phyloP scores from a whole-genome alignment of 768 basidiomycete genomes.

The Tricholoma bakamatsutake region DNA sequence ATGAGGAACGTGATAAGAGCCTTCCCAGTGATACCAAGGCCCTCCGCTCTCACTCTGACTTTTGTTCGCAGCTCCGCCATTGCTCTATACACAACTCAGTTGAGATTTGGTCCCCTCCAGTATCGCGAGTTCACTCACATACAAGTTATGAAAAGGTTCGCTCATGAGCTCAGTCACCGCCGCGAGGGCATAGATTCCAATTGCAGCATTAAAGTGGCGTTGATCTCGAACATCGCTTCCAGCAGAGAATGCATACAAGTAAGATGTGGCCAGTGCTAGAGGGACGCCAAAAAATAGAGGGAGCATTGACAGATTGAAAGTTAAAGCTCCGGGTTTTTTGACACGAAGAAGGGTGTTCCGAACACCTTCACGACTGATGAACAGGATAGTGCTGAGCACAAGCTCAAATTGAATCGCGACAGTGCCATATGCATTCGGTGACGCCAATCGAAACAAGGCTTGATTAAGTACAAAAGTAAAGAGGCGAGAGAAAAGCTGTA shows the following conservation, averaged over 20 bases:
- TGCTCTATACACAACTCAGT: conserved; percentile 33
- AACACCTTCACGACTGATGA: conserved; percentile 90
- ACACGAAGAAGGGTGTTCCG: conserved; percentile 78
- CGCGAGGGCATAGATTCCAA: conserved; percentile 66
- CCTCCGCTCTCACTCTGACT: conserved; percentile 82
- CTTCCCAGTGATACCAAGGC: conserved; percentile 69
- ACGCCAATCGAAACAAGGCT: conserved; percentile 72
- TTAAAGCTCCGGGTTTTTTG: conserved; percentile 19
- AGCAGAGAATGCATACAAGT: conserved; percentile 51
- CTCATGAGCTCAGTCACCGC: conserved; percentile 73
- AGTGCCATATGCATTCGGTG: conserved; percentile 83
- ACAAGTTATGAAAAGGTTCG: conserved; percentile 81
- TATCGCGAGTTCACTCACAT: conserved; percentile 16
- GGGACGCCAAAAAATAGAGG: conserved; percentile 68
- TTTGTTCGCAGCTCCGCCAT: conserved; percentile 63
- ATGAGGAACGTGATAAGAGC: conserved; percentile 66
- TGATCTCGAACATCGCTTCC: conserved; percentile 52
- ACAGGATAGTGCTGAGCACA: conserved; percentile 82
- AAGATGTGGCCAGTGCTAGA: conserved; percentile 45
- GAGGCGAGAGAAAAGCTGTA: conserved; percentile 80
- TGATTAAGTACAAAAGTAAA: conserved; percentile 91
- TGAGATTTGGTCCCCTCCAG: conserved; percentile 1
- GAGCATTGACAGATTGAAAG: conserved; percentile 49
- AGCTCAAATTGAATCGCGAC: conserved; percentile 95
- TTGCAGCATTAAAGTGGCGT: conserved; percentile 55